Base-by-base conservation (phyloP, 1,139 yeast species). In the Blastobotrys petasosporus region DNA sequence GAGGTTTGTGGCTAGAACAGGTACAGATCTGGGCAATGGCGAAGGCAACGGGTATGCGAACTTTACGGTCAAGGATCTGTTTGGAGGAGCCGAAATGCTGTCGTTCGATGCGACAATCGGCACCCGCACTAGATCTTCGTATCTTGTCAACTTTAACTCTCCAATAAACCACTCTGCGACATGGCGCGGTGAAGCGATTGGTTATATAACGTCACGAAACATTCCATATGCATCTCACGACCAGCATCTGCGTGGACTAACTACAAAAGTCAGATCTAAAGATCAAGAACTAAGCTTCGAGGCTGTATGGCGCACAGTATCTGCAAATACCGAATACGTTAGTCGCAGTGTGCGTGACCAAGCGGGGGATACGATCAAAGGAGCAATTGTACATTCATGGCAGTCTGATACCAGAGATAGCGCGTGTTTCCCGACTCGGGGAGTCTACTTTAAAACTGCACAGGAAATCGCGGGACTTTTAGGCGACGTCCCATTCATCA, bases 11-110 rank as follows among this genome's bases (percentile, higher is more conserved):
- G 88, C 94, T 50, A 83, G 82, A 58, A 85, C 95, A 1, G 97
- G 96, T n/a, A 90, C 96, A 4, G 88, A 85, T 63, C 77, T 90
- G 3, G 97, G 97, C 2, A 90, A 90, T 60, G 94, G 95, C 25
- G 96, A 88, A 68, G 97, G 97, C 23, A 94, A 85, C 60, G 97
- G 96, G 1, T 87, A 87, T 58, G 74, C 87, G 39, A 82, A 84
- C 42, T 41, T 60, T 7, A 46, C 60, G 10, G 57, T 84, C 61
- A 75, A 80, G 44, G 90, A 92, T 61, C 66, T 86, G 9, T 79
- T 88, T 64, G 96, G 96, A 0, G 96, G 95, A 2, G 97, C 92
- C 7, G 98, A 92, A 61, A 73, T 73, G 39, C 59, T 90, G 17
- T 74, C 79, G 28, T 71, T 88, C 44, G 95, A 90, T 64, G 87